Evolutionary conservation across 1,284 basidiomycete species (phyloP).

Genomic region (Cryptococcus depauperatus): DNA sequence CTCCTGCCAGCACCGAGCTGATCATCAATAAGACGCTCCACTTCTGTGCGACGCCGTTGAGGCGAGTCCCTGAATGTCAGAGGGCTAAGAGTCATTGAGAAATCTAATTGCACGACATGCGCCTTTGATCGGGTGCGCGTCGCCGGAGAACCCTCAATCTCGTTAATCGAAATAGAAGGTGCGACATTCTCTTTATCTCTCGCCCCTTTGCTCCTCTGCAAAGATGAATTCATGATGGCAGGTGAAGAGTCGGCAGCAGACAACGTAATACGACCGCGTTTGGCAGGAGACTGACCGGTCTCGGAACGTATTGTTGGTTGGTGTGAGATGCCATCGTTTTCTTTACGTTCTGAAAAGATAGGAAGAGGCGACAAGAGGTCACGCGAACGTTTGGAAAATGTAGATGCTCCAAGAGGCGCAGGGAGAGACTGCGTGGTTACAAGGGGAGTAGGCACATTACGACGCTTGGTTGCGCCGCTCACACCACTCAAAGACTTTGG

Average conservation of each 20-base stretch:
- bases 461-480: conserved; percentile 5
- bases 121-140: conserved; percentile 21
- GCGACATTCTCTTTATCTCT: conserved; percentile 29
- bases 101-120: not conserved
- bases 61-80: not conserved
- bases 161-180: not conserved
- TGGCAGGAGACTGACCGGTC: conserved; percentile 12
- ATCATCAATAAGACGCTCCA: conserved; percentile 17
- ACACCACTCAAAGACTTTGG: not conserved
- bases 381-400: conserved; percentile 10
- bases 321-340: not conserved
- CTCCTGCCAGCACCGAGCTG: conserved; percentile 23
- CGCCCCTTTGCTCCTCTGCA: not conserved
- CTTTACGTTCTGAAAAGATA: conserved; percentile 1
- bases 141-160: conserved; percentile 19
- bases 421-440: conserved; percentile 1
- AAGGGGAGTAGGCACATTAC: not conserved
- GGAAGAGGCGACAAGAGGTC: conserved; percentile 13
- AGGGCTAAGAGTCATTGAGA: not conserved
- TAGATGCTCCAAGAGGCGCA: not conserved
- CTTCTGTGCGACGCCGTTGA: conserved; percentile 2
- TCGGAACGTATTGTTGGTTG: not conserved
- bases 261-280: conserved; percentile 9
- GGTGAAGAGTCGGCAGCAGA: not conserved
- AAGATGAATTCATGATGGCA: not conserved